Evolutionary conservation across 305 asterid genomes (phyloP).

Genomic region (Caryopteris hybrid): DNA sequence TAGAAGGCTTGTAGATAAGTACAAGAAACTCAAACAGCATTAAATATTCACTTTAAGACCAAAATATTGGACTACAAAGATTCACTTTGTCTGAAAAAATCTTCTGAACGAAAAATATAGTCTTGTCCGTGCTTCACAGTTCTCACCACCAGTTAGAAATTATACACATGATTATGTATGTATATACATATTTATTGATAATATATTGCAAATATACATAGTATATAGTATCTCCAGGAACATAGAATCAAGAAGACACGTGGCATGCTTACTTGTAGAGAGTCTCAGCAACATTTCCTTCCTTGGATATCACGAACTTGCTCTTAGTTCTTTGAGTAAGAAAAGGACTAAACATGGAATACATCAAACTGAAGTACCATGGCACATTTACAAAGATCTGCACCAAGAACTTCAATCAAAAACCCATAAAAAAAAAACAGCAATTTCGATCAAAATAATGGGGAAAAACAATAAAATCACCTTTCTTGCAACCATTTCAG

Average conservation of each 20-base stretch:
- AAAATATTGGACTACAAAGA: background rate
- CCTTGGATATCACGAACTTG: conserved; percentile 89
- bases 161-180: background rate
- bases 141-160: too few relatives aligned
- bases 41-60: conserved; percentile 13
- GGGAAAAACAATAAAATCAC: conserved; percentile 15
- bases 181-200: background rate
- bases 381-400: conserved; percentile 87
- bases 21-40: conserved; percentile 19
- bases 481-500: conserved; percentile 88
- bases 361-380: conserved; percentile 90
- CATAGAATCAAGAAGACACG: background rate
- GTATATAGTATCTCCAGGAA: too few relatives aligned
- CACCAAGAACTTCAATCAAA: background rate
- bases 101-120: background rate
- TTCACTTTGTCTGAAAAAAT: background rate
- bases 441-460: background rate
- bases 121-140: background rate
- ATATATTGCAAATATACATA: too few relatives aligned
- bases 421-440: too few relatives aligned
- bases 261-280: conserved; percentile 58
- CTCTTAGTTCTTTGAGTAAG: conserved; percentile 95
- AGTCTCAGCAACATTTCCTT: conserved; percentile 74
- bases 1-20: background rate
- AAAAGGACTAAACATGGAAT: conserved; percentile 90